Base-by-base conservation (phyloP, 2,329 filamentous ascomycete species). In the Fusarium goolgardi region DNA sequence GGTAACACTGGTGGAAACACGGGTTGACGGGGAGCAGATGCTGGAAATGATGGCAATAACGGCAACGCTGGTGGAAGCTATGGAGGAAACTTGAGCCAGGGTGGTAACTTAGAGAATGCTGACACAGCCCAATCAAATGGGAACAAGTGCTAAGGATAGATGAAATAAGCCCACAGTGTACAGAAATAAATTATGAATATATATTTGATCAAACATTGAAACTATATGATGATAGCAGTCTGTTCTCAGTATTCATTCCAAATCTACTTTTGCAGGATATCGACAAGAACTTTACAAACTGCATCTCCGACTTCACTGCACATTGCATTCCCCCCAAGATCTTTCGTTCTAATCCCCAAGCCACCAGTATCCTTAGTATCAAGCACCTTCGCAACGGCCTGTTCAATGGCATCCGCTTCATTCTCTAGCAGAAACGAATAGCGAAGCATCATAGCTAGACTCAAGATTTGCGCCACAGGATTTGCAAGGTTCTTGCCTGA, bases 361-460 rank as follows among this genome's bases (percentile, higher is more conserved):
- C 78, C 78, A 0, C 77, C 77, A 5, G 65, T 56, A 3, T 72
- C 70, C 50, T 73, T 76, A 12, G 85, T 84, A 71, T 92, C 90
- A 49, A 92, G 86, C 16, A 88, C 86, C 25, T 84, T 84, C 63
- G 83, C 83, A 5, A 91, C 88, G 0, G 90, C 89, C 62, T 86
- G 81, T 71, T 92, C 90, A 59, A 92, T 83, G 32, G 87, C 85
- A 54, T 81, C 80, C 2, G 90, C 89, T 68, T 92, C 85, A 11
- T 85, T 83, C 9, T 85, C 83, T 64, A 87, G 81, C 64, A 85
- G 82, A 50, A 91, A 83, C 2, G 90, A 92, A 79, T 93, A 93
- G 74, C 91, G 88, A 67, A 93, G 82, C 84, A 93, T 86, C 90
- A 93, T 91, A 56, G 89, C 89, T 27, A 91, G 79, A 50, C 89